Evolutionary conservation across 2,329 filamentous ascomycete genomes (phyloP).

Genomic region (Fusarium dlaminii): DNA sequence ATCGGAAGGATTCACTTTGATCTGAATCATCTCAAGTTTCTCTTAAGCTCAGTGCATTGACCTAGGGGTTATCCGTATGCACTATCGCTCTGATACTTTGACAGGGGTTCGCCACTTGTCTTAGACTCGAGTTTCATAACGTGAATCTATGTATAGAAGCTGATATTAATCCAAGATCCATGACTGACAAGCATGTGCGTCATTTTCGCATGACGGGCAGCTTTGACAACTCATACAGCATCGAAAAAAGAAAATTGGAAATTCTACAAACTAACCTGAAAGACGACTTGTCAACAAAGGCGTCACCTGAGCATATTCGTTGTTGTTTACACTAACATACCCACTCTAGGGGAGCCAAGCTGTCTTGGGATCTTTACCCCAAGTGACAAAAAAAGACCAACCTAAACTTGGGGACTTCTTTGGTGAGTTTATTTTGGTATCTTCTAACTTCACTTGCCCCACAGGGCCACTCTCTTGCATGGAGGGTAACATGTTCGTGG

Average conservation of each 20-base stretch:
- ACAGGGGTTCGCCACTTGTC: slow-evolving; percentile 24
- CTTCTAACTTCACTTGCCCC: neutral
- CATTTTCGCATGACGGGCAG: neutral
- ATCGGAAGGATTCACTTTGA: neutral
- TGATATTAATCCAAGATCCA: neutral
- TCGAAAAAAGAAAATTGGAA: neutral
- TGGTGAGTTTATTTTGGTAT: neutral
- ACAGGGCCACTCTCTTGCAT: slow-evolving; percentile 15
- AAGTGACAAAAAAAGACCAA: neutral
- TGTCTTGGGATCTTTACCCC: neutral
- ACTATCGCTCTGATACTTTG: neutral
- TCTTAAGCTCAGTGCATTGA: slow-evolving; percentile 3
- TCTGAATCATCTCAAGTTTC: slow-evolving; percentile 1
- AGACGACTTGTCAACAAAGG: neutral
- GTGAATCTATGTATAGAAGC: slow-evolving; percentile 20
- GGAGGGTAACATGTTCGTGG: slow-evolving; percentile 23
- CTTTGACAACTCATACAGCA: slow-evolving; percentile 1
- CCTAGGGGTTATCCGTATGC: neutral
- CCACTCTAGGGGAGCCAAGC: neutral
- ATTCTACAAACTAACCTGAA: neutral
- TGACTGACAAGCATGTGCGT: slow-evolving; percentile 5
- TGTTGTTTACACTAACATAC: slow-evolving; percentile 1
- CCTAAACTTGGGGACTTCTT: fast-evolving
- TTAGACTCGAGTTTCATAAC: slow-evolving; percentile 19
- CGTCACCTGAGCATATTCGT: slow-evolving; percentile 6